These are phyloP conservation scores for Phellinidium pouzarii DNA, from an alignment of 1,284 basidiomycete genomes.

Conservation along the genomic window DNA sequence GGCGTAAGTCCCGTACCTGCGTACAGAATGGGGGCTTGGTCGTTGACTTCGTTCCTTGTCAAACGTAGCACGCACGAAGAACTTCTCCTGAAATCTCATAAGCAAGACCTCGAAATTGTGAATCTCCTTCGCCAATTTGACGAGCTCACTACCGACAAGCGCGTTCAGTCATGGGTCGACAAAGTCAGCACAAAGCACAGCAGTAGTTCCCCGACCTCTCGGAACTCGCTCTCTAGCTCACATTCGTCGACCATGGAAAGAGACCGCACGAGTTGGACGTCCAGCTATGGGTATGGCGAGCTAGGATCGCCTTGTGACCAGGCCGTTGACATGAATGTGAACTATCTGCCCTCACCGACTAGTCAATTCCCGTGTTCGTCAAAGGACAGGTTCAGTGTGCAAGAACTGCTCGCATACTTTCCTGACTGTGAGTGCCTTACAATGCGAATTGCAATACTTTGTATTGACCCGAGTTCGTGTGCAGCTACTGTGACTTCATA, in stretches of 20 bases:
- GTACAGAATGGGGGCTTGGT: slow-evolving; percentile 1
- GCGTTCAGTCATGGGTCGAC: slow-evolving; percentile 36
- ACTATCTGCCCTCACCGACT: slow-evolving; percentile 10
- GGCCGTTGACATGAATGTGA: slow-evolving; percentile 5
- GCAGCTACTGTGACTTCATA: slow-evolving; percentile 2
- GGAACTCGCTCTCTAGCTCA: slow-evolving; percentile 24
- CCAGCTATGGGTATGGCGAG: slow-evolving; percentile 12
- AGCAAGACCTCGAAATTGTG: slow-evolving; percentile 44
- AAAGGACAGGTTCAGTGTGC: slow-evolving; percentile 8
- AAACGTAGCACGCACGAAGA: slow-evolving; percentile 48
- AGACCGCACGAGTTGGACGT: slow-evolving; percentile 14
- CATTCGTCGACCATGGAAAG: slow-evolving; percentile 8
- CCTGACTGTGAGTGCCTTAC: slow-evolving; percentile 11
- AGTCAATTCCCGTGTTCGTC: slow-evolving; percentile 2
- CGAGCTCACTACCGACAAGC: slow-evolving; percentile 34
- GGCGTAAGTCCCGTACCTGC: slow-evolving; percentile 33
- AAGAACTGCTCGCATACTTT: slow-evolving; percentile 12
- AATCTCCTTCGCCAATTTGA: slow-evolving; percentile 42
- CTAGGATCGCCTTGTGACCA: slow-evolving; percentile 8
- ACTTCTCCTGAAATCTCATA: slow-evolving; percentile 39
- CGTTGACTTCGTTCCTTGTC: background rate
- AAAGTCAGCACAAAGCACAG: slow-evolving; percentile 22
- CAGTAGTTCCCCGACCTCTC: slow-evolving; percentile 23
- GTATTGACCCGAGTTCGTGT: background rate
- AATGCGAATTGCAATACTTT: background rate